Conservation (phyloP, 495 filamentous ascomycete genomes). For the Neurospora pannonica region DNA sequence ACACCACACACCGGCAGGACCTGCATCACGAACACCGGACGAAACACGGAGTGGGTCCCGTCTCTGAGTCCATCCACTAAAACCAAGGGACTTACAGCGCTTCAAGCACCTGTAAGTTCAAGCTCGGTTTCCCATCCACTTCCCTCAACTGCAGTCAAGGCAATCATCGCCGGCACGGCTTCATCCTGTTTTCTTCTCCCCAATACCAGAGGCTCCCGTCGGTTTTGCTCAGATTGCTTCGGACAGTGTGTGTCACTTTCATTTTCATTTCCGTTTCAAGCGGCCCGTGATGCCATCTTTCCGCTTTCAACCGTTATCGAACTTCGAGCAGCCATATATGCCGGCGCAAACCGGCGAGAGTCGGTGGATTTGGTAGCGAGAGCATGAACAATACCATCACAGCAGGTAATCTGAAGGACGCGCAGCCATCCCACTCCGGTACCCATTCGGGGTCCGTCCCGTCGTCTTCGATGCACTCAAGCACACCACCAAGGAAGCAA, state of each 20-base stretch:
- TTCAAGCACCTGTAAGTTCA: not conserved
- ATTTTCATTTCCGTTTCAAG: not conserved
- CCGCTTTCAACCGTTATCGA: not conserved
- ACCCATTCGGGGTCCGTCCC: not conserved
- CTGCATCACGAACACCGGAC: not conserved
- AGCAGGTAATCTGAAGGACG: not conserved
- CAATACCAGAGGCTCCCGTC: not conserved
- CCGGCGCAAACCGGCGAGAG: not conserved
- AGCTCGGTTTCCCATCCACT: not conserved
- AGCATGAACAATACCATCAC: not conserved
- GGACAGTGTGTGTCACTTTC: not conserved
- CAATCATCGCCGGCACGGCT: not conserved
- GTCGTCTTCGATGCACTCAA: not conserved
- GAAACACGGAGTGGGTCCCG: not conserved
- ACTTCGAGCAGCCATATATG: not conserved
- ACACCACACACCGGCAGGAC: not conserved
- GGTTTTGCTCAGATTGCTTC: not conserved
- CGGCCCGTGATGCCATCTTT: not conserved
- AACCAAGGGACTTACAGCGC: not conserved
- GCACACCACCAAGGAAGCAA: not conserved
- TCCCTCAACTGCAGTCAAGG: not conserved
- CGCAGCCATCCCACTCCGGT: not conserved
- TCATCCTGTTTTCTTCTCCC: not conserved
- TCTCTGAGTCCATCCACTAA: not conserved
- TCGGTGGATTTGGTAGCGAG: not conserved